These are phyloP conservation scores for Suillus alpinus DNA, from an alignment of 768 basidiomycete genomes.

Conservation along the genomic window DNA sequence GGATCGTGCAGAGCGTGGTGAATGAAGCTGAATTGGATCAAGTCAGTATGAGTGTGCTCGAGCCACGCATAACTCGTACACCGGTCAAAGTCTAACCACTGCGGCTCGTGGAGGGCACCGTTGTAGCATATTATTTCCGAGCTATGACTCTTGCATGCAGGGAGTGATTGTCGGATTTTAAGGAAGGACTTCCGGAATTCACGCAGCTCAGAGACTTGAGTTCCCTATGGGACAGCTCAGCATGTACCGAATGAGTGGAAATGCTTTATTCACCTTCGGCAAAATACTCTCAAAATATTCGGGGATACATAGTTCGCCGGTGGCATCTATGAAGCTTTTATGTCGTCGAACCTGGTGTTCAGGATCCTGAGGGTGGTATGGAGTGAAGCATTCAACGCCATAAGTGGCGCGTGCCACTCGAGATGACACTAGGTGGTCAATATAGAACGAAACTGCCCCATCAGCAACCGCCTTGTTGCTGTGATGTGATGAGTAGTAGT, in stretches of 20 bases:
- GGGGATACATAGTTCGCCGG: slow-evolving; percentile 32
- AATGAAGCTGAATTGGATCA: slow-evolving; percentile 7
- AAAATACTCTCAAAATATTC: slow-evolving; percentile 38
- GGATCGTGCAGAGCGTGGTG: slow-evolving; percentile 1
- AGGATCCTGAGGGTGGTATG: slow-evolving; percentile 25
- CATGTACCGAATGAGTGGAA: not conserved
- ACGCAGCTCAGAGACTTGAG: slow-evolving; percentile 8
- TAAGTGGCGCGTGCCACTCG: slow-evolving; percentile 43
- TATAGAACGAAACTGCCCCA: slow-evolving; percentile 37
- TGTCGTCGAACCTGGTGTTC: slow-evolving; percentile 36
- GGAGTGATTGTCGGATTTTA: not conserved
- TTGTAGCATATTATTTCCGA: slow-evolving; percentile 6
- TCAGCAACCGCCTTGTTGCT: slow-evolving; percentile 51
- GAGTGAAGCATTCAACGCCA: slow-evolving; percentile 28
- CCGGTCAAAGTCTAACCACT: slow-evolving; percentile 7
- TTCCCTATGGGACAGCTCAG: slow-evolving; percentile 21
- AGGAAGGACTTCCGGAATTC: slow-evolving; percentile 4
- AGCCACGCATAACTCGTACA: not conserved
- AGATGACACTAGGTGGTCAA: slow-evolving; percentile 45
- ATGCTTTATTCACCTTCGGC: slow-evolving; percentile 24
- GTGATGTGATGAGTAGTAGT: not conserved
- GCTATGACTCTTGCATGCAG: not conserved
- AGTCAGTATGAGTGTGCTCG: not conserved
- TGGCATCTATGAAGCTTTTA: slow-evolving; percentile 17
- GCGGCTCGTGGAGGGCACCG: slow-evolving; percentile 1